A percentile compares a stretch with the other conserved stretches of the same genome.
Evolutionary conservation across 352 stramenopile species (phyloP).

Genomic region (Pythium chondricola): DNA sequence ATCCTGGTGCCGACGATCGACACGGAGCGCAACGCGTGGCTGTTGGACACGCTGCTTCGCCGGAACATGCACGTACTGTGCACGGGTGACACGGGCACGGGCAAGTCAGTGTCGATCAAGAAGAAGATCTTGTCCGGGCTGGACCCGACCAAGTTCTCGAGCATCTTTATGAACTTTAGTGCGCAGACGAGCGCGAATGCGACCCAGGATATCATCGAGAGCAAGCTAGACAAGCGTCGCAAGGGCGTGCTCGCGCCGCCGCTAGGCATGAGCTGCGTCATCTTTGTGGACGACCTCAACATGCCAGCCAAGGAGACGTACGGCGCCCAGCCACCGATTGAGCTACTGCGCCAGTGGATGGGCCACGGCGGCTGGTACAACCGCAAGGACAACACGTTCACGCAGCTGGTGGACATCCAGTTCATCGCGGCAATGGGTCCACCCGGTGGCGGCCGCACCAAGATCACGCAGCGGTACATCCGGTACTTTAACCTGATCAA

Average conservation of each 20-base stretch:
- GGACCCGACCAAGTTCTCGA: slow-evolving; percentile 66
- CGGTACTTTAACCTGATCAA: slow-evolving; percentile 93
- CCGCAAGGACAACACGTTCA: slow-evolving; percentile 90
- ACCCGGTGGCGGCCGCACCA: slow-evolving; percentile 85
- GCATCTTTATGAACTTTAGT: slow-evolving; percentile 92
- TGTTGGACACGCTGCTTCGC: slow-evolving; percentile 85
- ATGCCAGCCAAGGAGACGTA: slow-evolving; percentile 94
- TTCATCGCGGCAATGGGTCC: slow-evolving; percentile 92
- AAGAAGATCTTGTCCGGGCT: slow-evolving; percentile 87
- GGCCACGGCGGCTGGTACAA: slow-evolving; percentile 93
- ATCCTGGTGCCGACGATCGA: slow-evolving; percentile 93
- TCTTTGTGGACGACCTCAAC: slow-evolving; percentile 94
- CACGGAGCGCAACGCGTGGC: slow-evolving; percentile 88
- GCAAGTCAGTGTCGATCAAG: slow-evolving; percentile 92
- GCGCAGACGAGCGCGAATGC: slow-evolving; percentile 92
- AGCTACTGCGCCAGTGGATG: slow-evolving; percentile 92
- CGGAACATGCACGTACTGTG: slow-evolving; percentile 89
- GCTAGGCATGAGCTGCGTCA: slow-evolving; percentile 85
- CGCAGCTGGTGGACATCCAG: slow-evolving; percentile 90
- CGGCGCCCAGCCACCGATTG: slow-evolving; percentile 90
- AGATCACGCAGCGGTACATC: slow-evolving; percentile 91
- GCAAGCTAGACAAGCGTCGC: slow-evolving; percentile 91
- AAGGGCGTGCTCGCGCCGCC: slow-evolving; percentile 90
- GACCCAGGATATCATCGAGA: slow-evolving; percentile 92
- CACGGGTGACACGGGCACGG: slow-evolving; percentile 91